Percentiles rank a stretch among this genome's conserved stretches.
Evolutionary conservation across 108 stramenopile species (phyloP).

Genomic region (Cyclotella choctawhatcheeana): DNA sequence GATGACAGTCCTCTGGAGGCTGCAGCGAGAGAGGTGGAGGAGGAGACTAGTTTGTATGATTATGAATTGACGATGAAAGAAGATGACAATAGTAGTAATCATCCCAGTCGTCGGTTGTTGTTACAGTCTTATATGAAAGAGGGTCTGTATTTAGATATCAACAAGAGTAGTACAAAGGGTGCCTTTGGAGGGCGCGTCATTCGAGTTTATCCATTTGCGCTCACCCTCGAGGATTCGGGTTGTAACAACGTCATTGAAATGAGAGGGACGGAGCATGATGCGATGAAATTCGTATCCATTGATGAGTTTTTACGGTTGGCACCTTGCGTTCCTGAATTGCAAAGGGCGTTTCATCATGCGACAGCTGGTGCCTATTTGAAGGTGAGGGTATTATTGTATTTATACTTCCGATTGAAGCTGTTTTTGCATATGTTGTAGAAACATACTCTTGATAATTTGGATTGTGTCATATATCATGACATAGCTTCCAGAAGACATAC

Average conservation of each 20-base stretch:
- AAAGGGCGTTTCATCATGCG: constrained; percentile 64
- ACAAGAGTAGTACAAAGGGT: constrained; percentile 18
- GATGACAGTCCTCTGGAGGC: constrained; percentile 53
- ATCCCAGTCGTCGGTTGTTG: too few relatives aligned
- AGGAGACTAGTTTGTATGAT: constrained; percentile 56
- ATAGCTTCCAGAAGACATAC: constrained; percentile 28
- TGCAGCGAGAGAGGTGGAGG: constrained; percentile 52
- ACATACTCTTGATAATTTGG: background rate
- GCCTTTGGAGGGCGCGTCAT: constrained; percentile 47
- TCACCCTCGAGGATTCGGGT: constrained; percentile 24
- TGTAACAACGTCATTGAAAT: too few relatives aligned
- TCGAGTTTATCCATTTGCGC: constrained; percentile 61
- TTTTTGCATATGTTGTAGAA: background rate
- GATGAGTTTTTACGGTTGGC: constrained; percentile 38
- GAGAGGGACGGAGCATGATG: constrained; percentile 62
- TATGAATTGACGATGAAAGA: background rate
- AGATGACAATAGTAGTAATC: too few relatives aligned
- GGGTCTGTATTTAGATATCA: constrained; percentile 54
- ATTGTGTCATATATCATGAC: background rate
- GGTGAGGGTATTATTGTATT: background rate
- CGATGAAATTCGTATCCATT: constrained; percentile 46
- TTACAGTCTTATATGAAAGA: constrained; percentile 11
- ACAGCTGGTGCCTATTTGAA: constrained; percentile 46
- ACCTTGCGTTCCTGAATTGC: constrained; percentile 51
- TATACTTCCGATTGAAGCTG: background rate